phyloP scores from a whole-genome alignment of 1,139 yeast genomes.

The Yamadazyma diddensiae region DNA sequence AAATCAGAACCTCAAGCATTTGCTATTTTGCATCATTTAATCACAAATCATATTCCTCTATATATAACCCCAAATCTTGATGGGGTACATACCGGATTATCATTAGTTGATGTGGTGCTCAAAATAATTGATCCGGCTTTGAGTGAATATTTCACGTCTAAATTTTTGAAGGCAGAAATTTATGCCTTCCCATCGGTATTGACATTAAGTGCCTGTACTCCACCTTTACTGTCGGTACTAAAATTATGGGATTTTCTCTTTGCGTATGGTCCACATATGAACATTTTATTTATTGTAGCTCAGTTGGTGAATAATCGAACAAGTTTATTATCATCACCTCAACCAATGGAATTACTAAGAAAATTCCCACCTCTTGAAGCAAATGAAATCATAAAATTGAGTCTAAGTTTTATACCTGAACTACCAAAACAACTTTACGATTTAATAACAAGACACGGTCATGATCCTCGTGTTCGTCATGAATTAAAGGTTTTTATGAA shows the following conservation, averaged over 20 bases:
- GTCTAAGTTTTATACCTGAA: conserved; percentile 77
- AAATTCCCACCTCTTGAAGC: conserved; percentile 74
- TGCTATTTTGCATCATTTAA: conserved; percentile 58
- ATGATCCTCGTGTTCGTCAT: conserved; percentile 49
- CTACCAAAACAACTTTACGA: conserved; percentile 69
- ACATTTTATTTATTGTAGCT: conserved; percentile 79
- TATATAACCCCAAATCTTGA: conserved; percentile 75
- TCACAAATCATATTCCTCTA: conserved; percentile 66
- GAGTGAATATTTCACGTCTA: conserved; percentile 56
- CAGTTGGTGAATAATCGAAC: conserved; percentile 72
- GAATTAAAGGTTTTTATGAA: conserved; percentile 28
- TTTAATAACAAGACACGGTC: conserved; percentile 68
- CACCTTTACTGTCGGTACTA: conserved; percentile 73
- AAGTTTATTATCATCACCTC: conserved; percentile 51
- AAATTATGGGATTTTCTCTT: conserved; percentile 87
- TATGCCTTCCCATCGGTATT: conserved; percentile 88
- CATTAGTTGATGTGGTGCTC: conserved; percentile 66
- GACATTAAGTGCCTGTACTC: conserved; percentile 87
- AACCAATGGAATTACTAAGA: conserved; percentile 74
- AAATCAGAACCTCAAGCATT: conserved; percentile 87
- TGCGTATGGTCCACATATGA: conserved; percentile 90
- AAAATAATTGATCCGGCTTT: conserved; percentile 73
- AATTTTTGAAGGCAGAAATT: conserved; percentile 73
- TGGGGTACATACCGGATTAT: conserved; percentile 80
- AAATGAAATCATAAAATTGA: conserved; percentile 70